phyloP scores from a whole-genome alignment of 495 filamentous ascomycete genomes.

The Aspergillus affinis region DNA sequence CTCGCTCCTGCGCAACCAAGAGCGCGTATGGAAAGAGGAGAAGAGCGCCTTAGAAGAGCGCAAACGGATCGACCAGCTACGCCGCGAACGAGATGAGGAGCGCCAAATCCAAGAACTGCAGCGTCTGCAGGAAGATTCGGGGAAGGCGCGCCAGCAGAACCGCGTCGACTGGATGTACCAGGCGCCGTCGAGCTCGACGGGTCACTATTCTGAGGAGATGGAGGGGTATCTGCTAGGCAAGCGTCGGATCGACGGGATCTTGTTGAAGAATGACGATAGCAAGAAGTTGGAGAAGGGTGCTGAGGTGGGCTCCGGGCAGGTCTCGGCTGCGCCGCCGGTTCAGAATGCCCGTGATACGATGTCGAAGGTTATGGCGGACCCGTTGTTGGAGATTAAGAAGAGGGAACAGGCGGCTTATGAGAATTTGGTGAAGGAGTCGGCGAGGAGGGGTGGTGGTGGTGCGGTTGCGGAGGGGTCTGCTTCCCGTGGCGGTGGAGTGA shows the following conservation, averaged over 20 bases:
- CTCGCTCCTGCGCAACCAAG: constrained; percentile 77
- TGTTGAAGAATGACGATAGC: constrained; percentile 81
- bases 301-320: constrained; percentile 60
- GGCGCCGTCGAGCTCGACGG: constrained; percentile 76
- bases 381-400: constrained; percentile 86
- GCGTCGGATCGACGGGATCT: constrained; percentile 74
- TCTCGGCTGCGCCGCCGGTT: constrained; percentile 57
- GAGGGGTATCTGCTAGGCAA: constrained; percentile 94
- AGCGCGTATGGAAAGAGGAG: constrained; percentile 81
- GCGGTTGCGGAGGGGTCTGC: constrained; percentile 18
- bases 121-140: constrained; percentile 83
- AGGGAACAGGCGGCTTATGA: constrained; percentile 91
- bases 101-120: constrained; percentile 89
- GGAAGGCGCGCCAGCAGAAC: constrained; percentile 69
- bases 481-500: neutral
- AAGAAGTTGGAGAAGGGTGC: constrained; percentile 81
- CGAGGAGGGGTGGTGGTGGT: constrained; percentile 45
- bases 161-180: constrained; percentile 98
- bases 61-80: constrained; percentile 81
- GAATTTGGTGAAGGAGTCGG: constrained; percentile 80
- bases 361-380: constrained; percentile 83
- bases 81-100: constrained; percentile 93
- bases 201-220: constrained; percentile 85
- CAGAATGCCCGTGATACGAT: constrained; percentile 71
- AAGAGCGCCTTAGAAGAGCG: constrained; percentile 93